Base-by-base conservation (phyloP, 2,329 filamentous ascomycete genomes). In the Botrytis deweyae region DNA sequence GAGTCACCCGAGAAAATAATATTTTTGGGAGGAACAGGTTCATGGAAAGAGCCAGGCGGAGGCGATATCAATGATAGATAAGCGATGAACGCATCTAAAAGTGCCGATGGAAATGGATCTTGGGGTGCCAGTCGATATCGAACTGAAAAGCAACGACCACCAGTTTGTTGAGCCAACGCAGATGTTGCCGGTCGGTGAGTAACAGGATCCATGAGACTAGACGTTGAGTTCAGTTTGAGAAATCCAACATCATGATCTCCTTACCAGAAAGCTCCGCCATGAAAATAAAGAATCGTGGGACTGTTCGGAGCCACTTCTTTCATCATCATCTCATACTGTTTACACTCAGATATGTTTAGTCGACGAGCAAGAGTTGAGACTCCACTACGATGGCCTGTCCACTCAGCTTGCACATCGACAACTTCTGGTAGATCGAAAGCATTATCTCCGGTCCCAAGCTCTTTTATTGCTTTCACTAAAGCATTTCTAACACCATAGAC, bases 121-220 rank as follows among this genome's bases (percentile, higher is more conserved):
- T 94, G 91, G 0, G 93, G 93, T 20, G 92, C 88, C 4, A 96
- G 86, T 9, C 93, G 87, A 82, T 95, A 95, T 5, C 92, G 87
- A 8, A 95, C 89, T 42, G 66, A 75, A 64, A 80, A 95, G 58
- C 90, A 89, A 10, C 91, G 86, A 3, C 92, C 92, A 38, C 88
- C 87, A 0, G 88, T 91, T 73, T 90, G 81, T 79, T 90, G 89
- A 36, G 92, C 91, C 22, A 95, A 83, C 70, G 86, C 88, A 74
- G 87, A 88, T 29, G 86, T 86, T 0, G 87, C 82, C 0, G 84
- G 81, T 4, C 93, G 88, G 79, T 94, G 90, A 0, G 89, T 90
- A 1, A 86, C 82, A 25, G 93, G 92, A 78, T 95, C 93, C 78
- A 91, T 86, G 42, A 94, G 86, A 76, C 86, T 94, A 83, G 92